Percentiles rank a stretch among this genome's conserved stretches.
Conservation (phyloP, 768 basidiomycete genomes). For the Rhodotorula babjevae region DNA sequence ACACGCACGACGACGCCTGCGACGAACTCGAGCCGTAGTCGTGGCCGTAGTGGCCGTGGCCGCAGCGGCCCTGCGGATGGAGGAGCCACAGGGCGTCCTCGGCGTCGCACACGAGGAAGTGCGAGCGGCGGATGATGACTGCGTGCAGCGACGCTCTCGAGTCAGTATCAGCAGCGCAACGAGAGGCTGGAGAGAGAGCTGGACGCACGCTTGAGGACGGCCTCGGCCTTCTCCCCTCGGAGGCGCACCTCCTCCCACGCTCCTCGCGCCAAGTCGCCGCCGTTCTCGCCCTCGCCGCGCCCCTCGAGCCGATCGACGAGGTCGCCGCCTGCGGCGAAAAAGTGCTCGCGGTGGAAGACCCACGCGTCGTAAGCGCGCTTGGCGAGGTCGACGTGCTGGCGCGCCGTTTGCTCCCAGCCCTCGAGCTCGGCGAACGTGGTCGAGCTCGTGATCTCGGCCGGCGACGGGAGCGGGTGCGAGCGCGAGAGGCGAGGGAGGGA, state of each 20-base stretch:
- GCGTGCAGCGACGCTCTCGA: neutral
- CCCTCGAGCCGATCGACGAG: slow-evolving; percentile 32
- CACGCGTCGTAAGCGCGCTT: slow-evolving; percentile 26
- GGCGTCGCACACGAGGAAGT: slow-evolving; percentile 32
- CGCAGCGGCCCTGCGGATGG: slow-evolving; percentile 10
- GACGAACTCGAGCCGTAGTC: slow-evolving; percentile 12
- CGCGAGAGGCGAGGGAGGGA: slow-evolving; percentile 26
- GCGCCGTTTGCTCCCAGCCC: slow-evolving; percentile 23
- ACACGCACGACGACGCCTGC: slow-evolving; percentile 8
- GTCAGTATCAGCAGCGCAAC: neutral
- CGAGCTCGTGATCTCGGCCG: slow-evolving; percentile 20
- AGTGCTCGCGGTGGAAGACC: slow-evolving; percentile 35
- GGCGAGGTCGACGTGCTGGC: slow-evolving; percentile 19
- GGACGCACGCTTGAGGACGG: slow-evolving; percentile 25
- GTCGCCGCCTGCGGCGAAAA: slow-evolving; percentile 20
- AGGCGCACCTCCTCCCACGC: slow-evolving; percentile 36
- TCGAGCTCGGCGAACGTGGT: slow-evolving; percentile 28
- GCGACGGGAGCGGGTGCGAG: slow-evolving; percentile 16
- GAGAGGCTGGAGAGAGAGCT: neutral
- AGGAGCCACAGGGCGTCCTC: slow-evolving; percentile 37
- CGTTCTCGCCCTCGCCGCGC: slow-evolving; percentile 21
- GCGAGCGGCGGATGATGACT: slow-evolving; percentile 33
- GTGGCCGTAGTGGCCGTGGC: neutral
- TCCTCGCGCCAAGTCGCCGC: slow-evolving; percentile 14
- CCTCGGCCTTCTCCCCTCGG: slow-evolving; percentile 31